A percentile compares a stretch with the other conserved stretches of the same genome.
Evolutionary conservation across 352 stramenopile genomes (phyloP).

Genomic region (Phytophthora litchii): DNA sequence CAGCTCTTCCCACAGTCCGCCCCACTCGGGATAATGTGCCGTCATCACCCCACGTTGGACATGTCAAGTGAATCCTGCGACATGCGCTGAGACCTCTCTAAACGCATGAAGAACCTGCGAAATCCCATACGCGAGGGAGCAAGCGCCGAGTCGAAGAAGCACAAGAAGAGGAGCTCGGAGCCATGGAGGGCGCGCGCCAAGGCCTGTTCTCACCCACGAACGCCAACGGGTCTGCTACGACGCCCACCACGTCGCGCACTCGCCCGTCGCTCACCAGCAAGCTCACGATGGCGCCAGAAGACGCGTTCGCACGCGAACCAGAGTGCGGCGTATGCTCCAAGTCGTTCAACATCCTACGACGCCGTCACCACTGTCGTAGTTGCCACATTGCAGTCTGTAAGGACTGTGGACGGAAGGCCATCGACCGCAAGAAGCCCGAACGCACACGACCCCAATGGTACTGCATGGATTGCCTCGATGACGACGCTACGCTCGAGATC

Average conservation of each 20-base stretch:
- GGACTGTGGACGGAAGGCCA: constrained; percentile 79
- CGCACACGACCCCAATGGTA: constrained; percentile 78
- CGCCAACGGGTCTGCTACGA: constrained; percentile 18
- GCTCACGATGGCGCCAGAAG: constrained; percentile 47
- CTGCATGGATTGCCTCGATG: constrained; percentile 69
- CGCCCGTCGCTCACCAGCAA: constrained; percentile 42
- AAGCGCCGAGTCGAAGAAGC: constrained; percentile 30
- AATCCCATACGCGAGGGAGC: constrained; percentile 21
- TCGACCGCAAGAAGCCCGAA: constrained; percentile 66
- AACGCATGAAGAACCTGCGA: constrained; percentile 22
- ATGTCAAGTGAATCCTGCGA: constrained; percentile 29
- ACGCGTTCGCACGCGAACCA: constrained; percentile 73
- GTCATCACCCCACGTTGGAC: constrained; percentile 27
- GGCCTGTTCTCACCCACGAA: constrained; percentile 41
- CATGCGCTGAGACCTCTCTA: constrained; percentile 19
- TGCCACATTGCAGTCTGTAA: constrained; percentile 88
- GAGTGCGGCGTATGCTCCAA: constrained; percentile 77
- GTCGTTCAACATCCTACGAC: constrained; percentile 82
- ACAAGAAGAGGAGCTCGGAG: constrained; percentile 15
- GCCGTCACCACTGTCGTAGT: constrained; percentile 83
- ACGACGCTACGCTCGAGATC: constrained; percentile 73
- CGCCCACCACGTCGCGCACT: constrained; percentile 20
- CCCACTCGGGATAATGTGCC: constrained; percentile 12
- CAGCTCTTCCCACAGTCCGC: not conserved
- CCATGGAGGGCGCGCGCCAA: constrained; percentile 34